Base-by-base conservation (phyloP, 208 protist genomes). In the Crithidia sp. region DNA sequence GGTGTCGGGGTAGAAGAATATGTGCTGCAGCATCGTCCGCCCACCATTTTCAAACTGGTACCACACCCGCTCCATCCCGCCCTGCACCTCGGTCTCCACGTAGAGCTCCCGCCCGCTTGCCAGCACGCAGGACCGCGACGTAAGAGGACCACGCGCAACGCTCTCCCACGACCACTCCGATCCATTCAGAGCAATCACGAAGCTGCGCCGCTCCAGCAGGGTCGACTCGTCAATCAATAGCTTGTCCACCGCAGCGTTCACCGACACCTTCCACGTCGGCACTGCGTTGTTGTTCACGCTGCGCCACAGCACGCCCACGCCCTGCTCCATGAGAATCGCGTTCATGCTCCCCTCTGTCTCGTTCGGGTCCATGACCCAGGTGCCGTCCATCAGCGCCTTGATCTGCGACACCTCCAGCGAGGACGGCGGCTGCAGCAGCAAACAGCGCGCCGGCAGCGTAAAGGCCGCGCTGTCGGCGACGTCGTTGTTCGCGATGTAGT, bases 51-150 rank as follows among this genome's bases (percentile, higher is more conserved):
- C 43, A 37, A 79, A 76, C 37, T 71, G 73, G 70, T 77, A 86
- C 80, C 83, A 92, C 3, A 67, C 54, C 2, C 82, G 84, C 74
- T 89, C 82, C 2, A 92, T 77, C 7, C 79, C 83, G 8, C 74
- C 54, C 3, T 39, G 49, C 2, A 85, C 60, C 7, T 76, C 36
- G 9, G 79, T 84, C 67, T 89, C 82, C 37, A 92, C 69, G 53
- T 79, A 92, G 41, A 92, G 71, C 60, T 78, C 64, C 0, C 67
- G 53, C 19, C 84, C 87, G 5, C 49, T 69, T 0, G 76, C 47
- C 60, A 85, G 63, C n/a, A 92, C 67, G 64, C 79, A 87, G 4
- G 87, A 78, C 14, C 80, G 81, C 5, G 81, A 84, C 43, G 17
- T 57, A 14, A 89, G 17, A 8, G 67, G 10, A 36, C 84, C 87